A percentile compares a stretch with the other conserved stretches of the same genome.
Evolutionary conservation across 805 yeast species (phyloP).

Genomic region (Candida ponderosae): DNA sequence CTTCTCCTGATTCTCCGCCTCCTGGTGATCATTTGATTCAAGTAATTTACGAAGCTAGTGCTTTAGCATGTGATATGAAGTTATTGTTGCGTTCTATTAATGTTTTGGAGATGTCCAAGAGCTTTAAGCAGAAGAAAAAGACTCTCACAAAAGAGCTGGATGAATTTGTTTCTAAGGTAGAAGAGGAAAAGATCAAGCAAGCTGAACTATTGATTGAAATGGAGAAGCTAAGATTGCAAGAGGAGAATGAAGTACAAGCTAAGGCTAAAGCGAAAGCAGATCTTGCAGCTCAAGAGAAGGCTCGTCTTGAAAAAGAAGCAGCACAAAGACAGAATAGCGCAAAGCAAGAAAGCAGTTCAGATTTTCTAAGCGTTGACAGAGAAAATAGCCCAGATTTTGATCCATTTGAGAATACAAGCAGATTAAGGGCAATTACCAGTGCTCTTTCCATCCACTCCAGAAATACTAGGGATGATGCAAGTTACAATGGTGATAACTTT

Average conservation of each 20-base stretch:
- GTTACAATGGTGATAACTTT: no score
- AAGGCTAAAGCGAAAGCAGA: no score
- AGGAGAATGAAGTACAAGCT: background rate
- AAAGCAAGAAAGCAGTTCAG: no score
- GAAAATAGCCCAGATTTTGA: no score
- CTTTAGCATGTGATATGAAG: slow-evolving; percentile 55
- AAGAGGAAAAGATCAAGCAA: slow-evolving; percentile 2
- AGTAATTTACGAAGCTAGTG: slow-evolving; percentile 53
- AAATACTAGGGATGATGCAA: no score
- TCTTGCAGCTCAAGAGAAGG: no score
- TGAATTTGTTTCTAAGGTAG: slow-evolving; percentile 1
- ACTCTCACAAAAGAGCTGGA: slow-evolving; percentile 12
- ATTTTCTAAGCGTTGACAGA: no score
- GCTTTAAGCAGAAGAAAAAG: slow-evolving; percentile 24
- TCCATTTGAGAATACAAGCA: no score
- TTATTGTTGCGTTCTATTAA: slow-evolving; percentile 51
- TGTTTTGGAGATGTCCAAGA: slow-evolving; percentile 40
- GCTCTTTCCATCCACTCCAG: no score
- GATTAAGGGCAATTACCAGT: no score
- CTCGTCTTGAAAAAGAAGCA: no score
- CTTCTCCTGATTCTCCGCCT: slow-evolving; percentile 45
- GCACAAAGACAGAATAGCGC: no score
- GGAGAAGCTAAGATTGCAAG: slow-evolving; percentile 2
- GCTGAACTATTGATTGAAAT: background rate
- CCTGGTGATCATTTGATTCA: slow-evolving; percentile 51